Evolutionary conservation across 1,284 basidiomycete genomes (phyloP).

Genomic region (Cryptococcus hybrid): DNA sequence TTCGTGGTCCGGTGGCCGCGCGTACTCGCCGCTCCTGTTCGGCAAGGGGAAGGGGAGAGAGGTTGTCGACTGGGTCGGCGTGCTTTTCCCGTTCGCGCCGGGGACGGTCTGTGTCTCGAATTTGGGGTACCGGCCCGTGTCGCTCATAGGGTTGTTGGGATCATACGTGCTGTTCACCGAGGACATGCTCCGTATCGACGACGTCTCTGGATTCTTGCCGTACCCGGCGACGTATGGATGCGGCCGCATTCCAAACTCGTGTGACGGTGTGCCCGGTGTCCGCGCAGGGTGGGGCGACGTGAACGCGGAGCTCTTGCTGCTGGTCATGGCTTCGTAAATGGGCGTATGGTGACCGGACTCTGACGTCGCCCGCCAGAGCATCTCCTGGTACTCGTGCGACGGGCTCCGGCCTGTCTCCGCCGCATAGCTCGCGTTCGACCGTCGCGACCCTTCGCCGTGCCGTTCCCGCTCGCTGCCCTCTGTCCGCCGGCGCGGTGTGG

Average conservation of each 20-base stretch:
- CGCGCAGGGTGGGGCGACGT: background rate
- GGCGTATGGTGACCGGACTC: background rate
- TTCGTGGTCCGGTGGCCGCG: conserved; percentile 69
- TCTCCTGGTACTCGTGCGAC: background rate
- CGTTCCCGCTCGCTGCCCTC: conserved; percentile 3
- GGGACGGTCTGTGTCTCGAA: conserved; percentile 10
- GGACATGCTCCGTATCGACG: conserved; percentile 20
- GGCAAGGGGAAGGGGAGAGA: conserved; percentile 10
- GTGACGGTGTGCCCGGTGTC: background rate
- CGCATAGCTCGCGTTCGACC: conserved; percentile 14
- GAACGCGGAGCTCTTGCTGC: background rate
- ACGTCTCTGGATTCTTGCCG: conserved; percentile 32
- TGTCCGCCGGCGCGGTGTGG: conserved; percentile 6
- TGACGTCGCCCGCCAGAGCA: background rate
- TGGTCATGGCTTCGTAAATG: background rate
- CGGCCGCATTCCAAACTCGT: background rate
- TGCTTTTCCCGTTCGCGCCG: conserved; percentile 4
- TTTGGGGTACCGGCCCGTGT: conserved; percentile 35
- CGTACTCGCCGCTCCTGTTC: conserved; percentile 59
- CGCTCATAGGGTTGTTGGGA: conserved; percentile 18
- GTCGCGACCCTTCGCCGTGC: background rate
- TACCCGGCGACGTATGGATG: conserved; percentile 24
- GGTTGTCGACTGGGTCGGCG: conserved; percentile 10
- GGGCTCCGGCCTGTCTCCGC: background rate
- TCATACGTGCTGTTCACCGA: conserved; percentile 23